These are phyloP conservation scores for Ceriops decandra DNA, from an alignment of 345 rosid genomes.

Conservation along the genomic window DNA sequence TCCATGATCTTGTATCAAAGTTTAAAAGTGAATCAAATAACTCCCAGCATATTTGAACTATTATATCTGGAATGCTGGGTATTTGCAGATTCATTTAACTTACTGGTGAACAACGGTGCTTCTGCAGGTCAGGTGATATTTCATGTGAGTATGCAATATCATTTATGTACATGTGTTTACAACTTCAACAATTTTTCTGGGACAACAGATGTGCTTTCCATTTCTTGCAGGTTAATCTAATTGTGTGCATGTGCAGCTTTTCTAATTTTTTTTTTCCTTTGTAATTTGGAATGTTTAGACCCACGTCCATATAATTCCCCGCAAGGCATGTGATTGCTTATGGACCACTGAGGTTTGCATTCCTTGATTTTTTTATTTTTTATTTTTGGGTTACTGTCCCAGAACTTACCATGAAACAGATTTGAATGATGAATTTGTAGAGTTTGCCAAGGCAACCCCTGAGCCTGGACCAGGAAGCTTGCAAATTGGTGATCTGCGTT, in stretches of 20 bases:
- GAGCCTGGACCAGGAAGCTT: constrained; percentile 54
- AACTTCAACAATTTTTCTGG: not conserved
- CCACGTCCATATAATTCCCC: constrained; percentile 92
- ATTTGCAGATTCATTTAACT: constrained; percentile 83
- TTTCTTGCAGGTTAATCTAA: not conserved
- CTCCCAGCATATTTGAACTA: not conserved
- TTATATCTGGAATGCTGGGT: not conserved
- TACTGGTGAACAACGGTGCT: constrained; percentile 86
- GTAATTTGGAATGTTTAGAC: constrained; percentile 48
- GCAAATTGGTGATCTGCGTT: constrained; percentile 46
- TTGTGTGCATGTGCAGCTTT: not conserved
- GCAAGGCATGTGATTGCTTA: constrained; percentile 71
- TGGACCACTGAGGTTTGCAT: constrained; percentile 84
- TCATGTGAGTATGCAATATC: constrained; percentile 51
- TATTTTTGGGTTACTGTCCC: not conserved
- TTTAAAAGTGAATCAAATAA: not conserved
- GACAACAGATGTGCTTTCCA: not conserved
- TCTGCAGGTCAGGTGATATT: constrained; percentile 96
- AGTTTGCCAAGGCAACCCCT: constrained; percentile 55
- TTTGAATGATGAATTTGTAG: constrained; percentile 34
- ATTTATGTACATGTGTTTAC: no score
- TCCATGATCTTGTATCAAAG: not conserved
- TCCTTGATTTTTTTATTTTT: not conserved
- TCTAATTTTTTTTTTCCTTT: constrained; percentile 6
- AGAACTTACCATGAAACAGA: not conserved